These are phyloP conservation scores for Cyanidium caldarium DNA, from an alignment of 23 red algal genomes.

Conservation along the genomic window DNA sequence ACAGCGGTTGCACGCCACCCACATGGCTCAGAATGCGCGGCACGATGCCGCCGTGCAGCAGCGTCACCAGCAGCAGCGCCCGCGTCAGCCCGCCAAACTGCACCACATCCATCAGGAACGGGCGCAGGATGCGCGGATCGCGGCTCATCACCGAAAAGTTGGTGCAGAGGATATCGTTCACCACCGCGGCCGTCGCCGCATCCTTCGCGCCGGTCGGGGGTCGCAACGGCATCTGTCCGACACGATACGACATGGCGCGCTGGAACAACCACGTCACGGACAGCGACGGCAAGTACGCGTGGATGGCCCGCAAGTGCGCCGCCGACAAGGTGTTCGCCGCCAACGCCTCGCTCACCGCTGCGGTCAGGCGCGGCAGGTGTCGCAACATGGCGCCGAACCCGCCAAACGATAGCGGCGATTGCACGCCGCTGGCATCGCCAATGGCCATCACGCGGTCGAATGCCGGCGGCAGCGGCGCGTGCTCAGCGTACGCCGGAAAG, in stretches of 20 bases:
- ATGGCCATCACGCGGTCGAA: slow-evolving; percentile 48
- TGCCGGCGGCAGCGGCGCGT: slow-evolving; percentile 21
- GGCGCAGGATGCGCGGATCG: slow-evolving; percentile 27
- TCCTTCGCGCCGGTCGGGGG: neutral
- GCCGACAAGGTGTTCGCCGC: slow-evolving; percentile 22
- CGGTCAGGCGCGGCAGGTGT: slow-evolving; percentile 39
- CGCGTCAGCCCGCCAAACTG: slow-evolving; percentile 34
- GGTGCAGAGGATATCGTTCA: slow-evolving; percentile 8
- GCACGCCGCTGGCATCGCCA: slow-evolving; percentile 62
- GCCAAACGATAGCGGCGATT: slow-evolving; percentile 82
- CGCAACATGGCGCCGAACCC: slow-evolving; percentile 79
- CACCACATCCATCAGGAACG: slow-evolving; percentile 78
- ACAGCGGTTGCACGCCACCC: neutral
- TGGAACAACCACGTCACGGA: slow-evolving; percentile 74
- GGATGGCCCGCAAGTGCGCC: slow-evolving; percentile 19
- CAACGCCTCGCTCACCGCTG: slow-evolving; percentile 41
- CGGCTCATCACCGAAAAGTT: slow-evolving; percentile 28
- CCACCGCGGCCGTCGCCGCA: neutral
- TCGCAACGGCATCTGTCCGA: too few relatives aligned
- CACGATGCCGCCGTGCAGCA: slow-evolving; percentile 23
- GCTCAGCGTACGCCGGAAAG: slow-evolving; percentile 45
- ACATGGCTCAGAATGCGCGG: neutral
- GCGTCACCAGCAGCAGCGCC: slow-evolving; percentile 27
- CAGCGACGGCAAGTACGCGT: slow-evolving; percentile 55
- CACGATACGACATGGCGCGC: slow-evolving; percentile 37